A percentile compares a stretch with the other conserved stretches of the same genome.
Conservation (phyloP, 306 rosid species). For the Ochetophila trinervis region DNA sequence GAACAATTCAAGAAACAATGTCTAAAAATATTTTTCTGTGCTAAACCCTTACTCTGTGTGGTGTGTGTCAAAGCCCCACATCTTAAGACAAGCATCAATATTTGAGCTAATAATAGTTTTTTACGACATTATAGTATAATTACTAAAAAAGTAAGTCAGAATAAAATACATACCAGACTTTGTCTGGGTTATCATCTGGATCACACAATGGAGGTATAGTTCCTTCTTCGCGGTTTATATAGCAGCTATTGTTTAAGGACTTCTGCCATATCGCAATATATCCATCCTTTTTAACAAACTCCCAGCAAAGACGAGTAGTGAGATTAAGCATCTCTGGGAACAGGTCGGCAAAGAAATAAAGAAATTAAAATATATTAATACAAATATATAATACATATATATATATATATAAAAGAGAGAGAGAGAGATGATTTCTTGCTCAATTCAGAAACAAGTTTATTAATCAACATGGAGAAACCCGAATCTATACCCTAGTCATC, state of each 20-base stretch:
- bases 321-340: conserved; percentile 87
- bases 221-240: conserved; percentile 61
- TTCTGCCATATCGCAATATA: conserved; percentile 89
- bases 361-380: background rate
- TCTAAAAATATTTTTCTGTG: too few species aligned
- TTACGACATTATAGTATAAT: conserved; percentile 12
- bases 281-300: conserved; percentile 75
- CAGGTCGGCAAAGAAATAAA: conserved; percentile 8
- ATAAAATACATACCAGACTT: conserved; percentile 54
- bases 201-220: conserved; percentile 81
- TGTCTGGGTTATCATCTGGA: conserved; percentile 77
- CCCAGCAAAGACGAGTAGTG: conserved; percentile 88
- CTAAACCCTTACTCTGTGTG: too few species aligned
- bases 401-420: background rate
- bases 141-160: background rate
- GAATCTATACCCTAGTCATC: too few species aligned
- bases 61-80: too few species aligned
- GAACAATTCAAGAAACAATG: too few species aligned
- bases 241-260: conserved; percentile 70
- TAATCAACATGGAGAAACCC: too few species aligned
- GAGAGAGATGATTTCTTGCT: too few species aligned
- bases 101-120: background rate
- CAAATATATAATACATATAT: background rate
- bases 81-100: too few species aligned
- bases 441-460: too few species aligned